Evolutionary conservation across 1,284 basidiomycete species (phyloP).

Genomic region (Tilletia caries): DNA sequence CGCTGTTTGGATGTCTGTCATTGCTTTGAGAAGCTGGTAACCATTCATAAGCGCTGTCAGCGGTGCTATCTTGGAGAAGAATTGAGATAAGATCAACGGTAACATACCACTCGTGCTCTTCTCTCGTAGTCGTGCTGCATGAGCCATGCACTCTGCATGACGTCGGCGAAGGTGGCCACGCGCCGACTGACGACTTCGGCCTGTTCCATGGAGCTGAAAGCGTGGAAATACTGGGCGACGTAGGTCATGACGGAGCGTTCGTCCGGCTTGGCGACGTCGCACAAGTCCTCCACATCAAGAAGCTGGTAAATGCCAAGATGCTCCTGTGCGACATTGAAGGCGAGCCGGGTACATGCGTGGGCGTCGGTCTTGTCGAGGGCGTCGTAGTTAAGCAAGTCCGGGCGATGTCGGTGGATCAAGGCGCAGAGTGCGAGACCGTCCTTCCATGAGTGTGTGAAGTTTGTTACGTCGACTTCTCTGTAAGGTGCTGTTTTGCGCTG

Average conservation of each 20-base stretch:
- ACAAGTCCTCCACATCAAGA: constrained; percentile 93
- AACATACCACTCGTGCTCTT: constrained; percentile 67
- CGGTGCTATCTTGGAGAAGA: neutral
- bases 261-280: constrained; percentile 79
- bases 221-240: constrained; percentile 93
- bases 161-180: constrained; percentile 90
- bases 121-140: constrained; percentile 89
- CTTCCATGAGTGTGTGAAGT: constrained; percentile 87
- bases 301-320: constrained; percentile 65
- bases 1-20: constrained; percentile 26
- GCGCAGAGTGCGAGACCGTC: constrained; percentile 94
- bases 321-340: constrained; percentile 28
- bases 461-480: constrained; percentile 83
- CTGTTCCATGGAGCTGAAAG: constrained; percentile 95
- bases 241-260: constrained; percentile 95
- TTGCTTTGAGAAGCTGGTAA: constrained; percentile 37
- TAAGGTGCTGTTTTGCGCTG: constrained; percentile 91
- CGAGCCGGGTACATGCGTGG: constrained; percentile 35
- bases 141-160: constrained; percentile 70
- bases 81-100: too few species aligned
- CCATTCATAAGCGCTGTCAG: neutral
- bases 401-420: constrained; percentile 91
- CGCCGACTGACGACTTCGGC: constrained; percentile 88
- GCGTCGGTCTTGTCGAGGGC: constrained; percentile 65
- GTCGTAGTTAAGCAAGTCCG: constrained; percentile 86